These are phyloP conservation scores for Ceratobasidium sp. DNA, from an alignment of 1,284 basidiomycete species.

Conservation along the genomic window DNA sequence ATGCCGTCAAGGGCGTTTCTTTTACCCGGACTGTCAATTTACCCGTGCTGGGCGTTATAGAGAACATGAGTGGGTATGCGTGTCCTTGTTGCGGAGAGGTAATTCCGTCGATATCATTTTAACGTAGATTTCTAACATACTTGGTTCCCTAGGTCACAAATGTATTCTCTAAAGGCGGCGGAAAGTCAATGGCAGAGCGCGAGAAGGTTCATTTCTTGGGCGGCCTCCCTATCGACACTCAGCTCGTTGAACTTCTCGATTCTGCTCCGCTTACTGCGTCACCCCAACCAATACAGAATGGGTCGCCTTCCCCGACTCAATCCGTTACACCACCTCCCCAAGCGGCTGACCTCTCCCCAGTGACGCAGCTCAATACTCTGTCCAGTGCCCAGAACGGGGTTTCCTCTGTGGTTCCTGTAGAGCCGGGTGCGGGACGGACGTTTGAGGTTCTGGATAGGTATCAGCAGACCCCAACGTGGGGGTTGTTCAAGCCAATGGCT, in stretches of 20 bases:
- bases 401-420: conserved; percentile 50
- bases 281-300: conserved; percentile 7
- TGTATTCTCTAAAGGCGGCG: conserved; percentile 95
- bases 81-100: conserved; percentile 88
- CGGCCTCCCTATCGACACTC: conserved; percentile 93
- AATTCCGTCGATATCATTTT: not conserved
- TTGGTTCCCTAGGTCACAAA: conserved; percentile 89
- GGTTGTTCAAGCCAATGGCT: conserved; percentile 70
- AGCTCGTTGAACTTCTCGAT: conserved; percentile 90
- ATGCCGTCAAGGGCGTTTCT: conserved; percentile 95
- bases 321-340: conserved; percentile 1
- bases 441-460: conserved; percentile 71
- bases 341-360: conserved; percentile 41
- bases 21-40: conserved; percentile 91
- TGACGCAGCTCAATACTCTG: conserved; percentile 52
- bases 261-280: conserved; percentile 62
- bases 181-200: conserved; percentile 83
- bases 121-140: conserved; percentile 50
- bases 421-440: conserved; percentile 46
- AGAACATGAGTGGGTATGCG: conserved; percentile 99
- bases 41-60: conserved; percentile 93
- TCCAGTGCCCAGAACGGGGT: conserved; percentile 49
- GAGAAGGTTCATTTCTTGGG: conserved; percentile 88
- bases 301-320: not conserved
- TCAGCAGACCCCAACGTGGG: conserved; percentile 70